Evolutionary conservation across 1,284 basidiomycete genomes (phyloP).

Genomic region (Rhizoctonia solani): DNA sequence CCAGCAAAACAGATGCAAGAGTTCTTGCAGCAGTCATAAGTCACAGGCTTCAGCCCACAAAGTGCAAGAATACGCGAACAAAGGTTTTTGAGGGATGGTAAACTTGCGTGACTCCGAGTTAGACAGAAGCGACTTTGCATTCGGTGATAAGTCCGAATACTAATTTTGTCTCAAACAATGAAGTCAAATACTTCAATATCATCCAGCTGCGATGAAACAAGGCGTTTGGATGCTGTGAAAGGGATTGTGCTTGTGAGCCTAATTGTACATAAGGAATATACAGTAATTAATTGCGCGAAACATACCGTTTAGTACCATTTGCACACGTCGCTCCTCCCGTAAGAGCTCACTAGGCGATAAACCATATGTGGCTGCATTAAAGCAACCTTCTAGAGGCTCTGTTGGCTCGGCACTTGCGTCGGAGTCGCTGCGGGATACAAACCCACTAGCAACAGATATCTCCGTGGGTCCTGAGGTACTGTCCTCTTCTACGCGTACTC

Average conservation of each 20-base stretch:
- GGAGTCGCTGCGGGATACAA: not conserved
- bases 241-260: too few relatives aligned
- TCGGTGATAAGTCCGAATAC: not conserved
- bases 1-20: slow-evolving; percentile 48
- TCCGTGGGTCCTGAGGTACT: not conserved
- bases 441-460: not conserved
- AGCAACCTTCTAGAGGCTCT: not conserved
- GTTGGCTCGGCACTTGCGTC: not conserved
- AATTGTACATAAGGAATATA: too few relatives aligned
- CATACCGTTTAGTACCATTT: not conserved
- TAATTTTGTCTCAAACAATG: not conserved
- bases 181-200: not conserved
- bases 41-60: not conserved
- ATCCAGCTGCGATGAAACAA: not conserved
- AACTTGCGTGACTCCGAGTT: not conserved
- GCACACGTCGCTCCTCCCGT: not conserved
- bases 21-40: slow-evolving; percentile 47
- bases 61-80: not conserved
- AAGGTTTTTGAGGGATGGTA: not conserved
- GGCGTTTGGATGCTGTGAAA: too few relatives aligned
- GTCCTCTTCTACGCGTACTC: not conserved
- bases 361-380: not conserved
- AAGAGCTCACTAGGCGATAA: not conserved
- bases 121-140: not conserved
- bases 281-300: too few relatives aligned